phyloP scores from a whole-genome alignment of 108 stramenopile genomes.

The Parietichytrium sp. region DNA sequence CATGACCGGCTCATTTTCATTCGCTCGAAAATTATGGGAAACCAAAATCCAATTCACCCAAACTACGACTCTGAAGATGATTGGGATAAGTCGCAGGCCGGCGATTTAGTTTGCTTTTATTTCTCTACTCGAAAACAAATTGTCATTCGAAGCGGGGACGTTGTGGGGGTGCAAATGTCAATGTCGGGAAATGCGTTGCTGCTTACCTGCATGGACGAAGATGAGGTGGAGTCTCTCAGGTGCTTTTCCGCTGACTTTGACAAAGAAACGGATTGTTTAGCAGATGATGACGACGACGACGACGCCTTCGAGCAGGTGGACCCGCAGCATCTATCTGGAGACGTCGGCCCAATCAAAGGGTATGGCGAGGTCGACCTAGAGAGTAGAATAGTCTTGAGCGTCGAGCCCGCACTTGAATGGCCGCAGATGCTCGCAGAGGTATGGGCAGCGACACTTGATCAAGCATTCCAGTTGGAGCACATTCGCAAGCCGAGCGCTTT shows the following conservation, averaged over 20 bases:
- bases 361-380: conserved; percentile 12
- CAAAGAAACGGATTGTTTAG: not conserved
- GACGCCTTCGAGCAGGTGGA: no score
- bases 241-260: not conserved
- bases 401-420: conserved; percentile 8
- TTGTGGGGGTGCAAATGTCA: not conserved
- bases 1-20: no score
- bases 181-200: not conserved
- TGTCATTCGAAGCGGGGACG: not conserved
- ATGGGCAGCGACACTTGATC: no score
- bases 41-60: no score
- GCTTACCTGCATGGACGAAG: not conserved
- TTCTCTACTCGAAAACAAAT: not conserved
- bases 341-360: not conserved
- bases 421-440: not conserved
- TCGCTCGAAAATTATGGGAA: no score
- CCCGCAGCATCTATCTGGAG: no score
- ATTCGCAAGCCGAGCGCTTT: no score
- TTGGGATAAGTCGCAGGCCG: no score
- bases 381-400: not conserved
- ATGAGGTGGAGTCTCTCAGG: not conserved
- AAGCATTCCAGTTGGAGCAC: no score
- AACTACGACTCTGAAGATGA: no score
- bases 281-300: not conserved
- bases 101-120: not conserved